A percentile compares a stretch with the other conserved stretches of the same genome.
Evolutionary conservation across 768 basidiomycete genomes (phyloP).

Genomic region (Russula sp.): DNA sequence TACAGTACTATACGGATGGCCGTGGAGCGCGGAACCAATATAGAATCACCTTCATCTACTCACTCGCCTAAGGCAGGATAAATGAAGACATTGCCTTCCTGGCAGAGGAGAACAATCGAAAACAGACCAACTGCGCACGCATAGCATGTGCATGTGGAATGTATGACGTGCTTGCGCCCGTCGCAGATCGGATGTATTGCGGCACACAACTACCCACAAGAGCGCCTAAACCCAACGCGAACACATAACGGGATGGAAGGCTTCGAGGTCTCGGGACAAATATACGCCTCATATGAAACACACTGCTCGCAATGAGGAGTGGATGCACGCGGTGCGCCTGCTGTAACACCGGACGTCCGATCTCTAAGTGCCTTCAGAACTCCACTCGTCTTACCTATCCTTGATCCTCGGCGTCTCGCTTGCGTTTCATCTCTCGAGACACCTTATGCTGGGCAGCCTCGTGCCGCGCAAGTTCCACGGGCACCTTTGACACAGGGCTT

Average conservation of each 20-base stretch:
- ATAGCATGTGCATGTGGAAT: not conserved
- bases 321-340: not conserved
- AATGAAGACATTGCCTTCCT: not conserved
- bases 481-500: constrained; percentile 87
- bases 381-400: constrained; percentile 11
- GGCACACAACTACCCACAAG: not conserved
- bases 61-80: not conserved
- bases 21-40: too few relatives aligned
- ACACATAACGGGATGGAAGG: not conserved
- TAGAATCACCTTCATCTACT: not conserved
- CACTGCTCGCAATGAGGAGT: not conserved
- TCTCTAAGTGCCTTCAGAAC: not conserved
- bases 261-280: not conserved
- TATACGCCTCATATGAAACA: not conserved
- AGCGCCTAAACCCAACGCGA: not conserved
- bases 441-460: constrained; percentile 89
- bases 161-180: not conserved
- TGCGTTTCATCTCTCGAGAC: constrained; percentile 92
- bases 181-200: not conserved
- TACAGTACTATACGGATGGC: too few relatives aligned
- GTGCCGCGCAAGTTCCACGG: constrained; percentile 83
- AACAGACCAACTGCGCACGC: not conserved
- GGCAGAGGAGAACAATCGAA: not conserved
- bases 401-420: constrained; percentile 77
- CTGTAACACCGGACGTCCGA: not conserved